Base-by-base conservation (phyloP, 768 basidiomycete species). In the Russula ochroleuca region DNA sequence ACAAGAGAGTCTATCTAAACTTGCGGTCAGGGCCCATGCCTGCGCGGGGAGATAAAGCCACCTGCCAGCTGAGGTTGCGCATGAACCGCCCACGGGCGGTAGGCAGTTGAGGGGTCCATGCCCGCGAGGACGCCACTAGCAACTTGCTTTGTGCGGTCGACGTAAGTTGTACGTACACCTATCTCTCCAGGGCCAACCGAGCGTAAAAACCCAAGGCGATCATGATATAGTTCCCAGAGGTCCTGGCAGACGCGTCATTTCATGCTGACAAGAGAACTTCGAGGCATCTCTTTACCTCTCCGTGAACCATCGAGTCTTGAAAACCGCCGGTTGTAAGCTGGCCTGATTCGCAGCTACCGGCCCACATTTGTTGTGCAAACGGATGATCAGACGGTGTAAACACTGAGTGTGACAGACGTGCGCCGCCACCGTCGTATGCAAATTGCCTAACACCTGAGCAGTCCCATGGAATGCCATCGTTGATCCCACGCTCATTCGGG, bases 311-410 rank as follows among this genome's bases (percentile, higher is more conserved):
- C 14, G 78, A 73, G 50, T 81, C 80, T 25, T 75, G 70, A 10
- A 80, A 69, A 2, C 80, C 80, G 25, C 69, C 78, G 0, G 69
- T 64, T 7, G 80, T 81, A 52, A 81, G 73, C 57, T 81, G 80
- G 11, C 80, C 80, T 11, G 73, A 63, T 65, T 80, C 77, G 67
- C 80, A 81, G 5, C 75, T 77, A 19, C 80, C 80, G n/a, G 75
- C 68, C 80, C 80, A 81, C 1, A 81, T 75, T 43, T 72, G 72
- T 21, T 66, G 69, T 15, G 74, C 70, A 65, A 79, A 81, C 1
- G 80, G 80, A 59, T 81, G 80, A 70, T 71, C 74, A 25, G 73
- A 53, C 3, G 78, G 78, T 40, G 72, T 74, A 43, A 61, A 52
- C 3, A 75, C 77, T 47, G 77, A 59, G 63, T 81, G 79, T 45